Conservation (phyloP, 768 basidiomycete genomes). For the Panellus pusillus region DNA sequence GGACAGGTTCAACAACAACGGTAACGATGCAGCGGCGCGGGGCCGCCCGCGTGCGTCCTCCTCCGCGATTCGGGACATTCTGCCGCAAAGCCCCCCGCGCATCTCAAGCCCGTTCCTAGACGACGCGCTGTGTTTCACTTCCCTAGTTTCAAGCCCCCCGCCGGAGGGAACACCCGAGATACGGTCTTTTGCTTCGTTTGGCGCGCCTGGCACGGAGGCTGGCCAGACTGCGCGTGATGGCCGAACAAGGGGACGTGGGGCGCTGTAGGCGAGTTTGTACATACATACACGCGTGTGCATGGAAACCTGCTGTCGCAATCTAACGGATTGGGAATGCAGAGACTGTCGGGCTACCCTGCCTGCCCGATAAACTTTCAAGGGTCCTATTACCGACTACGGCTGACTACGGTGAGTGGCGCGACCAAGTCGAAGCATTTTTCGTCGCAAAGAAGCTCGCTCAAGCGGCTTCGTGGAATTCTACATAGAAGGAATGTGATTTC, state of each 20-base stretch:
- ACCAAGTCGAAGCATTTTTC: too few relatives aligned
- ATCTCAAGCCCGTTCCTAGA: constrained; percentile 20
- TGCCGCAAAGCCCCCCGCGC: constrained; percentile 14
- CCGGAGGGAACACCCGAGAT: constrained; percentile 4
- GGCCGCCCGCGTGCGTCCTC: too few relatives aligned
- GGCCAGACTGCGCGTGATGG: neutral
- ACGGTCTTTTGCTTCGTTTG: constrained; percentile 19
- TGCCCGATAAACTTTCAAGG: too few relatives aligned
- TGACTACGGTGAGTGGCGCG: too few relatives aligned
- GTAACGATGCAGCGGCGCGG: too few relatives aligned
- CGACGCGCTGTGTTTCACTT: constrained; percentile 17
- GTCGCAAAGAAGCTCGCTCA: too few relatives aligned
- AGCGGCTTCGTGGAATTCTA: too few relatives aligned
- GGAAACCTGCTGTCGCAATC: too few relatives aligned
- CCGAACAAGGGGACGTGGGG: neutral
- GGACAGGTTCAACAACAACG: neutral
- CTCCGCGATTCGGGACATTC: constrained; percentile 1
- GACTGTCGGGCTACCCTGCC: too few relatives aligned
- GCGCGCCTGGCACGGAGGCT: neutral
- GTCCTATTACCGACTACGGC: too few relatives aligned
- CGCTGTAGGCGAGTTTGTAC: neutral
- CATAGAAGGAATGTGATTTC: too few relatives aligned
- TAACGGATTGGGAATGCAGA: too few relatives aligned
- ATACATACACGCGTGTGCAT: neutral
- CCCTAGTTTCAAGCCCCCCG: constrained; percentile 4